Base-by-base conservation (phyloP, 2,329 filamentous ascomycete species). In the Phaeosphaeria sp. region DNA sequence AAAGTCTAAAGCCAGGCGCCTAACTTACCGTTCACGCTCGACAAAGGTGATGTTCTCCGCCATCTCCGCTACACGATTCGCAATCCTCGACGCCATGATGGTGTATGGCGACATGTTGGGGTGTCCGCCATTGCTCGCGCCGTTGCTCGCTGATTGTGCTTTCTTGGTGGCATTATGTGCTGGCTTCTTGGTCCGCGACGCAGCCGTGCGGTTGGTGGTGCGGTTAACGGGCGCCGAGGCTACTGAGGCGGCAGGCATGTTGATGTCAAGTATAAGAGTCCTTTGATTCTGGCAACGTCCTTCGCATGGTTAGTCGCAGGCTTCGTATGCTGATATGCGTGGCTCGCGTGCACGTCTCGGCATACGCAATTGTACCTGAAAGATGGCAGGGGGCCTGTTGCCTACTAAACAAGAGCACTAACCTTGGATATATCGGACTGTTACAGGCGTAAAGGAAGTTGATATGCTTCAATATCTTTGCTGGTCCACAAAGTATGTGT, bases 11-110 rank as follows among this genome's bases (percentile, higher is more conserved):
- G 10, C 0, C 36, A n/a, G 13, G 39, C 52, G 44, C 18, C 41
- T 25, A 47, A 63, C 72, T 51, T 70, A 78, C 75, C 65, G 71
- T 51, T 76, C 72, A 25, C 79, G 78, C 69, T 83, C 81, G 46
- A 82, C 79, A 59, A 83, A 82, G 17, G 81, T 83, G 63, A 82
- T 81, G 72, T 81, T 82, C 72, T 83, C 81, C 7, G 81, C 81
- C 80, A 83, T 82, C 64, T 83, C 81, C 6, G 80, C 81, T 13
- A 83, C 80, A 46, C 81, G 75, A 68, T 83, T 83, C 44, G 80
- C 80, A 59, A 83, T 82, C 43, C 81, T 66, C 46, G 75, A 78
- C 9, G 80, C 81, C 81, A 83, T 83, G 69, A 83, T 82, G 46
- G 78, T 79, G 71, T 83, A 83, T 36, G 81, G 79, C 33, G 80